phyloP scores from a whole-genome alignment of 805 yeast genomes.

The Tanozyma kutaoensis region DNA sequence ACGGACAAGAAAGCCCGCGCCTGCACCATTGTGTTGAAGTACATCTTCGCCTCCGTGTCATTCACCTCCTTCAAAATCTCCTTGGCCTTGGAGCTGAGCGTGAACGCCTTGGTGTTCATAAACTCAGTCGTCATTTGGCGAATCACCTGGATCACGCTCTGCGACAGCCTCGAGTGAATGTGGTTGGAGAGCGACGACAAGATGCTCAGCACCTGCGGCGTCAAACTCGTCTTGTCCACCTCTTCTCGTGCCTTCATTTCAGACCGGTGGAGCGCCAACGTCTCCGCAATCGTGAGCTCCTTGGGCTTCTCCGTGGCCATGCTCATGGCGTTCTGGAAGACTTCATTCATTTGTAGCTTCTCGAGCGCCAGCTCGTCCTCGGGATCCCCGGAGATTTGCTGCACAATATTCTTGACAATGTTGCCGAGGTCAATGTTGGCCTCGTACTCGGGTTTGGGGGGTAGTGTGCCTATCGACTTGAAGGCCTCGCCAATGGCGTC shows the following conservation, averaged over 20 bases:
- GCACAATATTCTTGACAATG: conserved; percentile 15
- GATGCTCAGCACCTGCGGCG: conserved; percentile 20
- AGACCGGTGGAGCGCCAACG: conserved; percentile 40
- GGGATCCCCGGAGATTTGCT: conserved; percentile 8
- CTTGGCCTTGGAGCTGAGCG: conserved; percentile 4
- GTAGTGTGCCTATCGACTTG: conserved; percentile 1
- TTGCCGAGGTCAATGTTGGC: conserved; percentile 8
- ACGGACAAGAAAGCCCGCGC: conserved; percentile 19
- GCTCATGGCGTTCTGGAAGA: conserved; percentile 63
- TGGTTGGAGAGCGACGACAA: conserved; percentile 17
- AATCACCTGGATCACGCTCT: conserved; percentile 21
- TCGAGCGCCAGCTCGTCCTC: conserved; percentile 29
- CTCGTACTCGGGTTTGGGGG: no score
- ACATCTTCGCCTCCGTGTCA: conserved; percentile 8
- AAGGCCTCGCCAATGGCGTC: conserved; percentile 2
- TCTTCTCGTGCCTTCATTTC: conserved; percentile 29
- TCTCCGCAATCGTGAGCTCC: conserved; percentile 45
- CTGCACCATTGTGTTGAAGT: conserved; percentile 14
- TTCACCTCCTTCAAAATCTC: conserved; percentile 4
- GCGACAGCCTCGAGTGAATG: conserved; percentile 10
- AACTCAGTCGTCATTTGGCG: conserved; percentile 28
- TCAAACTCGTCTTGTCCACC: no score
- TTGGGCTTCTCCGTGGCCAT: conserved; percentile 61
- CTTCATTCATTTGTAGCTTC: conserved; percentile 45
- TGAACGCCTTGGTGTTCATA: conserved; percentile 19